Conservation (phyloP, 129 eudicot species). For the Ambrosia artemisiifolia region DNA sequence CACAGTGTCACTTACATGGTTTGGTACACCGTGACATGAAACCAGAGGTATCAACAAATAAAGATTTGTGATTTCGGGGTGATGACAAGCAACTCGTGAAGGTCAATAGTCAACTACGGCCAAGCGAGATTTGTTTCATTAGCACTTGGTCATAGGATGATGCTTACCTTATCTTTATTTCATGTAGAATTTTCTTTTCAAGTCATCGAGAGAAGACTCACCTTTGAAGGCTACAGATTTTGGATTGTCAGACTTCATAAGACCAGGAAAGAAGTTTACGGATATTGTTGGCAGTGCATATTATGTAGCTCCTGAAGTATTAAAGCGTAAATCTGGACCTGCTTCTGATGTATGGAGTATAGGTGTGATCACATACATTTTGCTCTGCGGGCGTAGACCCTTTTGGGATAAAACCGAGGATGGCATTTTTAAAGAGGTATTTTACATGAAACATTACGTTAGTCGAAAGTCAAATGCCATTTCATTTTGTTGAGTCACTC, state of each 20-base stretch:
- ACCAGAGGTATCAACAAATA: slow-evolving; percentile 67
- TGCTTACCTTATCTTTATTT: background rate
- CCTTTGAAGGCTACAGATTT: slow-evolving; percentile 93
- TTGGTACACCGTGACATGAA: slow-evolving; percentile 98
- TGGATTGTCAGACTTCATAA: slow-evolving; percentile 93
- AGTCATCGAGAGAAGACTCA: slow-evolving; percentile 74
- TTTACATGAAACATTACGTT: slow-evolving; percentile 2
- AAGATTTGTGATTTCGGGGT: background rate
- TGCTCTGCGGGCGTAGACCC: slow-evolving; percentile 94
- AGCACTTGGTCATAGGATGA: background rate
- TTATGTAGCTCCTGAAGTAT: slow-evolving; percentile 95
- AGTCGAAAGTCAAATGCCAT: background rate
- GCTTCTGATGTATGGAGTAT: slow-evolving; percentile 99
- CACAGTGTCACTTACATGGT: slow-evolving; percentile 88
- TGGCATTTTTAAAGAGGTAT: slow-evolving; percentile 93
- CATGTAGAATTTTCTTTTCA: slow-evolving; percentile 84
- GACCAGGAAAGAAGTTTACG: slow-evolving; percentile 81
- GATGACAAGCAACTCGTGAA: slow-evolving; percentile 16
- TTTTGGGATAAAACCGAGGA: slow-evolving; percentile 99
- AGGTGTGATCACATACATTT: slow-evolving; percentile 89
- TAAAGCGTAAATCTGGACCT: slow-evolving; percentile 89
- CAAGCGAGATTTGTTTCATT: slow-evolving; percentile 7
- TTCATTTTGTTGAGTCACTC: background rate
- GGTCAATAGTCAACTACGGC: slow-evolving; percentile 15
- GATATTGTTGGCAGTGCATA: slow-evolving; percentile 98